These are phyloP conservation scores for Plasmodium falciparum DNA, from an alignment of 169 alveolate genomes.

Conservation along the genomic window DNA sequence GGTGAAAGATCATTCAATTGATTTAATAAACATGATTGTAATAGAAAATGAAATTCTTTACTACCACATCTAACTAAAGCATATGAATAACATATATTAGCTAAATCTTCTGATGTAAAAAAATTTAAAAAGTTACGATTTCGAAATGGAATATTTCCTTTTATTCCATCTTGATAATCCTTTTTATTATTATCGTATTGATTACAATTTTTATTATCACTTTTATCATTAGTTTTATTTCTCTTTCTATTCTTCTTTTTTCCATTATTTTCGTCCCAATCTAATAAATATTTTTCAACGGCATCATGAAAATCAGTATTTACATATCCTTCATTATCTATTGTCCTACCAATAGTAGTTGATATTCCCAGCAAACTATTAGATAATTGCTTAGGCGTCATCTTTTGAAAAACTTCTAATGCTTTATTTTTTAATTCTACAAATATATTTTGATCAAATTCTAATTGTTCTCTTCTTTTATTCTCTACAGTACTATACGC, in stretches of 20 bases:
- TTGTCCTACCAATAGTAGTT: slow-evolving; percentile 52
- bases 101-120: slow-evolving; percentile 53
- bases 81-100: slow-evolving; percentile 61
- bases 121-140: slow-evolving; percentile 17
- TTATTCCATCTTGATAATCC: neutral
- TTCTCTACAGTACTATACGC: slow-evolving; percentile 66
- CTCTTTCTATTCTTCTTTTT: neutral
- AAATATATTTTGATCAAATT: slow-evolving; percentile 33
- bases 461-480: slow-evolving; percentile 24
- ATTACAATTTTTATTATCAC: neutral
- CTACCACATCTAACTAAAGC: slow-evolving; percentile 60
- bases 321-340: slow-evolving; percentile 18
- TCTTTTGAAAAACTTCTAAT: slow-evolving; percentile 4
- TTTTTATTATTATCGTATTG: too few relatives aligned
- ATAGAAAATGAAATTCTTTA: slow-evolving; percentile 49
- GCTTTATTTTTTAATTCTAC: slow-evolving; percentile 58
- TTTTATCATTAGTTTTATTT: neutral
- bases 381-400: slow-evolving; percentile 74
- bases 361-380: slow-evolving; percentile 64
- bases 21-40: slow-evolving; percentile 52
- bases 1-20: slow-evolving; percentile 56
- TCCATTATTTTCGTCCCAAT: neutral
- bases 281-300: slow-evolving; percentile 30
- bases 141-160: neutral
- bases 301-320: slow-evolving; percentile 33